These are phyloP conservation scores for Madurella mycetomatis DNA, from an alignment of 2,329 filamentous ascomycete species.

Conservation along the genomic window DNA sequence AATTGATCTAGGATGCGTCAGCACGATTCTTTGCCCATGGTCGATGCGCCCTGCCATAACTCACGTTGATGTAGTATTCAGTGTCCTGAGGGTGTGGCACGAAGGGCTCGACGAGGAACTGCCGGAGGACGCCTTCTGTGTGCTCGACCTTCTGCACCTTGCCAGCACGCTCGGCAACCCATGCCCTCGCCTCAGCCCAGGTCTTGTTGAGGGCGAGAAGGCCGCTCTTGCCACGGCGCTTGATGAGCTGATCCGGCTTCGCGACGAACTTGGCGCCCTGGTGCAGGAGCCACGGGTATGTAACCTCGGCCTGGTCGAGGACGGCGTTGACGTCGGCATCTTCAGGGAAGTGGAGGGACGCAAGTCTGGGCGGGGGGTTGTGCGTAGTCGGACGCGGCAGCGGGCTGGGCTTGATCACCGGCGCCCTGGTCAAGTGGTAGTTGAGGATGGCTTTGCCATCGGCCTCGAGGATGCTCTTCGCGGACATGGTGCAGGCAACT, in stretches of 20 bases:
- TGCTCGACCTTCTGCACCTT: constrained; percentile 93
- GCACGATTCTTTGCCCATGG: constrained; percentile 2
- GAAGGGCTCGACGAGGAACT: constrained; percentile 98
- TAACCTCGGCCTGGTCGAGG: constrained; percentile 91
- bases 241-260: constrained; percentile 99
- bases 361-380: constrained; percentile 87
- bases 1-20: constrained; percentile 65
- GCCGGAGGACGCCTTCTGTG: constrained; percentile 79
- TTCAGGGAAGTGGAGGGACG: constrained; percentile 88
- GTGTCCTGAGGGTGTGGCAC: constrained; percentile 92
- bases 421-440: constrained; percentile 98
- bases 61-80: constrained; percentile 94
- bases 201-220: constrained; percentile 95
- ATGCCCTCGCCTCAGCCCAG: constrained; percentile 89
- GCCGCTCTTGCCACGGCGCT: constrained; percentile 98
- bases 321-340: constrained; percentile 77
- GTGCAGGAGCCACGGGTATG: constrained; percentile 91
- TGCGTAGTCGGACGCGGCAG: constrained; percentile 79
- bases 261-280: constrained; percentile 88
- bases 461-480: constrained; percentile 97
- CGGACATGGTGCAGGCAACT: constrained; percentile 60
- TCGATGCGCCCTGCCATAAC: constrained; percentile 8
- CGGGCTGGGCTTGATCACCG: constrained; percentile 96
- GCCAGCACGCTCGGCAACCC: constrained; percentile 87
- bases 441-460: constrained; percentile 99